phyloP scores from a whole-genome alignment of 2,329 filamentous ascomycete genomes.

The Cercospora sp. region DNA sequence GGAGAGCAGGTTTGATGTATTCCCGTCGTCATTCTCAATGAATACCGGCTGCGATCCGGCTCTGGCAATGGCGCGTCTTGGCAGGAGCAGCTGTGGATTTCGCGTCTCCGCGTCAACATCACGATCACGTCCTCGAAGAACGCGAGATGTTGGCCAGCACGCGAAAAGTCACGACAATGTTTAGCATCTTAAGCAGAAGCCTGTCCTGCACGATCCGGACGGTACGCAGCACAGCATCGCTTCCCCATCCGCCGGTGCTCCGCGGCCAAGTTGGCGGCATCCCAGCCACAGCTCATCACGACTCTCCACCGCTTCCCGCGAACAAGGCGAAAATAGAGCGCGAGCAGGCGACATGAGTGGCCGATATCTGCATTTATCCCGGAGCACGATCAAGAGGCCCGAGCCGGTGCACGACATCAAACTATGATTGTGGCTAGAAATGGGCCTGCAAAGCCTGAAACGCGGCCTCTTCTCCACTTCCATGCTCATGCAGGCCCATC shows the following conservation, averaged over 20 bases:
- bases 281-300: neutral
- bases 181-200: neutral
- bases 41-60: neutral
- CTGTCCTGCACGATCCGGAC: neutral
- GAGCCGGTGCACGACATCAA: conserved; percentile 4
- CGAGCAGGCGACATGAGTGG: conserved; percentile 9
- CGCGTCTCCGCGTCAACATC: neutral
- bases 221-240: neutral
- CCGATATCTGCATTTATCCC: neutral
- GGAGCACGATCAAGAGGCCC: conserved; percentile 2
- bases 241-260: neutral
- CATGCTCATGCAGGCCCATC: conserved; percentile 20
- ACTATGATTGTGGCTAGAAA: neutral
- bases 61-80: neutral
- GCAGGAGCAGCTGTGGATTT: neutral
- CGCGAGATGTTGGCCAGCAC: neutral
- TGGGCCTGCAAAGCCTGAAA: conserved; percentile 18
- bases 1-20: neutral
- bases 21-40: neutral
- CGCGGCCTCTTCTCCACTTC: conserved; percentile 15
- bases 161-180: neutral
- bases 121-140: neutral
- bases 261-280: neutral
- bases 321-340: conserved; percentile 4
- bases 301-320: conserved; percentile 7